phyloP scores from a whole-genome alignment of 306 rosid genomes.

The Crotalaria pallida region DNA sequence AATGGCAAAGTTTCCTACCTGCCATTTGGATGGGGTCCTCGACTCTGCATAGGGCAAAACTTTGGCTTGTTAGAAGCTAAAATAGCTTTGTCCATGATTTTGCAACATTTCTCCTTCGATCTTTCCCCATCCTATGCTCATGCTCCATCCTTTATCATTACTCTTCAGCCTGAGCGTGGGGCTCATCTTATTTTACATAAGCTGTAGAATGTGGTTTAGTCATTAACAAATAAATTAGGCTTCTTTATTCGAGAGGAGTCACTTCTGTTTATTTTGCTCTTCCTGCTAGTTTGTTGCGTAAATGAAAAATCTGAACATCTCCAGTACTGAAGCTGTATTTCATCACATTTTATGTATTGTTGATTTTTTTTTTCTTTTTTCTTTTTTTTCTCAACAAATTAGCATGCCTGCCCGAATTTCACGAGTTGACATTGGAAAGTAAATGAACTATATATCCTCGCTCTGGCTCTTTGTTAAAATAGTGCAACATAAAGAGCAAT shows the following conservation, averaged over 20 bases:
- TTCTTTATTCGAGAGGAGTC: background rate
- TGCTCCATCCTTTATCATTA: conserved; percentile 34
- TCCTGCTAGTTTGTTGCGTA: background rate
- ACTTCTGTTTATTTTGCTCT: background rate
- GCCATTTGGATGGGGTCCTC: conserved; percentile 41
- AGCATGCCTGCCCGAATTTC: no score
- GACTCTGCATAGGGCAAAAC: conserved; percentile 36
- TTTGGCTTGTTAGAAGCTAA: conserved; percentile 39
- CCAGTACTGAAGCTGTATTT: no score
- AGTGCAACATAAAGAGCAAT: no score
- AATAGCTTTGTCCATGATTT: conserved; percentile 30
- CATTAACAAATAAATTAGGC: conserved; percentile 10
- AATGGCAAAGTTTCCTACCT: conserved; percentile 31
- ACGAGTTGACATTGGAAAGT: no score
- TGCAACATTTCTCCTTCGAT: conserved; percentile 20
- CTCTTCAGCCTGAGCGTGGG: conserved; percentile 39
- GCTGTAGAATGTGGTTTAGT: conserved; percentile 6
- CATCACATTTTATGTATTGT: no score
- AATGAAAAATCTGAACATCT: background rate
- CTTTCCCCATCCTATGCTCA: conserved; percentile 30
- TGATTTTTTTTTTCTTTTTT: no score
- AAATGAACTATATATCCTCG: no score
- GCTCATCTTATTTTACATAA: conserved; percentile 31
- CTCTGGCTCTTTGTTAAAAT: no score
- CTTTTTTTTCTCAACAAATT: no score